Base-by-base conservation (phyloP, 1,284 basidiomycete species). In the Ustilago curta region DNA sequence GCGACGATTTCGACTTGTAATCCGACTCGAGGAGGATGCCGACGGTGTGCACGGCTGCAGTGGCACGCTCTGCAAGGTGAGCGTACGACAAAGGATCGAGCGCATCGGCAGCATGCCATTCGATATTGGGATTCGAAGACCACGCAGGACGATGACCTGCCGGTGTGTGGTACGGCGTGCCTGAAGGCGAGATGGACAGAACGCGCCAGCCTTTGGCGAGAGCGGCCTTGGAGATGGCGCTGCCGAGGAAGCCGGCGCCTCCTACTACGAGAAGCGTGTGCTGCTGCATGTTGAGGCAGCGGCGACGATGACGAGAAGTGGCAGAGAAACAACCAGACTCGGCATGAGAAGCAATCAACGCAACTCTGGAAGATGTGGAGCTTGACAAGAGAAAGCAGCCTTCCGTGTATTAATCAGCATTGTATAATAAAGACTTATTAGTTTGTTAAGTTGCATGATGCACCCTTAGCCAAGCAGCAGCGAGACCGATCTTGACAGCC, bases 161-260 rank as follows among this genome's bases (percentile, higher is more conserved):
- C 5, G 92, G 91, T 8, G 94, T 94, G 66, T 87, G 88, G 85
- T 92, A 97, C 3, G 95, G 93, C 58, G 86, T 88, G 21, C 96
- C 96, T 3, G 93, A 94, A 14, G 92, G 91, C 85, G 94, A 95
- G 81, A 97, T 90, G 85, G 93, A 94, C 12, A 91, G 91, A 16
- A 98, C 96, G 63, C 91, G 88, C 87, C 94, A 90, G 1, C 95
- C 95, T 60, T 90, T 90, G 23, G 90, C 88, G 19, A 97, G 87
- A 9, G 94, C 95, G 18, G 91, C 89, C 84, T 90, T 92, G 87
- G 94, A 97, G 40, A 98, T 90, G 7, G 95, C 91, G 25, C 95
- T 97, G 61, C 96, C 95, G 75, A 97, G 90, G 87, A 96, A 97
- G 14, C 95, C 95, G 85, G 97, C 97, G 32, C 95, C 95, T 19